Conservation (phyloP, 768 basidiomycete species). For the Leucocoprinus sp. region DNA sequence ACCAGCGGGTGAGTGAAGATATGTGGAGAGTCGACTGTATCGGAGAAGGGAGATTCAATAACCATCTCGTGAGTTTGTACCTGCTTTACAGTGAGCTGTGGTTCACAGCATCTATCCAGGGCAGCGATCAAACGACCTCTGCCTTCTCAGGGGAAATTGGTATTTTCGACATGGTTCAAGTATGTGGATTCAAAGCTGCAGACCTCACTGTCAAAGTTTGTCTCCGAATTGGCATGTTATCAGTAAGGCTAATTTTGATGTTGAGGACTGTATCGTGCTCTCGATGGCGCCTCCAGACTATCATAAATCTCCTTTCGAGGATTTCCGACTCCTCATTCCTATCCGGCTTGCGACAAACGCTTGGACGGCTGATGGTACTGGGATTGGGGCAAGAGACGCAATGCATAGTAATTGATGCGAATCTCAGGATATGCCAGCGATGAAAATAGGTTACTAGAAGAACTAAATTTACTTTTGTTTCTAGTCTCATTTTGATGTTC, state of each 20-base stretch:
- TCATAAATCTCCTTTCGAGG: constrained; percentile 44
- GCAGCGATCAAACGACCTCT: constrained; percentile 54
- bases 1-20: constrained; percentile 45
- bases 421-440: no score
- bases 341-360: constrained; percentile 57
- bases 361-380: constrained; percentile 36
- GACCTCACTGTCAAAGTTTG: constrained; percentile 56
- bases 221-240: neutral
- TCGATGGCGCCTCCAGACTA: constrained; percentile 52
- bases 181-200: constrained; percentile 58
- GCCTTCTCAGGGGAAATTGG: constrained; percentile 56
- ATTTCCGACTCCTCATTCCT: constrained; percentile 55
- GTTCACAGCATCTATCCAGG: constrained; percentile 27
- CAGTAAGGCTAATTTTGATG: no score
- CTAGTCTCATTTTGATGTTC: no score
- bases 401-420: neutral
- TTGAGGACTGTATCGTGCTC: constrained; percentile 59
- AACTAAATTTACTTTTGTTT: no score
- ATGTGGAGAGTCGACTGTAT: constrained; percentile 63
- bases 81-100: neutral
- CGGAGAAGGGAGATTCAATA: constrained; percentile 55
- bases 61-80: constrained; percentile 36
- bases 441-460: no score
- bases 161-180: constrained; percentile 38
- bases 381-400: constrained; percentile 20